phyloP scores from a whole-genome alignment of 257 asterid genomes.

The Nicotiana obtusifolia region DNA sequence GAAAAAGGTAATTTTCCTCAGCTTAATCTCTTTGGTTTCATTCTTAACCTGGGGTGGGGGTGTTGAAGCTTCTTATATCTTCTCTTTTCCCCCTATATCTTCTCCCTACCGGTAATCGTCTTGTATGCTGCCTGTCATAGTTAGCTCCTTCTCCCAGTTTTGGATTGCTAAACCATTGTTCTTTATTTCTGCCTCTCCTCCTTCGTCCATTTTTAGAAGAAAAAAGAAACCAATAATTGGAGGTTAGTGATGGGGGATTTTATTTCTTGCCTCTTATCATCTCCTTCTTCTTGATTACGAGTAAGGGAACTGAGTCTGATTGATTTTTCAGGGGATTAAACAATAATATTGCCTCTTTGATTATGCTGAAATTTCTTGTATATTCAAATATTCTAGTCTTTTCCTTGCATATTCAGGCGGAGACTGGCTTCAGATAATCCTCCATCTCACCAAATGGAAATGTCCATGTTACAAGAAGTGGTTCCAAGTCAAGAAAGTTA shows the following conservation, averaged over 20 bases:
- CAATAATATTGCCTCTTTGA: background rate
- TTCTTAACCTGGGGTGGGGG: background rate
- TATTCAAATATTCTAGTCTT: background rate
- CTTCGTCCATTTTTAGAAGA: background rate
- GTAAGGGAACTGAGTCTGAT: background rate
- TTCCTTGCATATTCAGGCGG: slow-evolving; percentile 34
- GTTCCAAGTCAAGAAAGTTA: slow-evolving; percentile 69
- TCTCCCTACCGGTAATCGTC: background rate
- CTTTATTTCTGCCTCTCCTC: background rate
- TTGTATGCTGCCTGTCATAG: background rate
- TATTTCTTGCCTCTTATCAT: background rate
- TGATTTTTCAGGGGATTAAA: background rate
- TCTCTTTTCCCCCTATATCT: background rate
- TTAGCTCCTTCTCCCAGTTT: background rate
- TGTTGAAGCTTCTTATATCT: background rate
- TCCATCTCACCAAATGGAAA: slow-evolving; percentile 49
- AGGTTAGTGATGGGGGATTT: background rate
- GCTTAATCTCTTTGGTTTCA: background rate
- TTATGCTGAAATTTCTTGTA: background rate
- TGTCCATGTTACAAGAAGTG: slow-evolving; percentile 66
- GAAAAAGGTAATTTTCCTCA: background rate
- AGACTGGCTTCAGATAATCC: slow-evolving; percentile 48
- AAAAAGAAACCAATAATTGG: background rate
- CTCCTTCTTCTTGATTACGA: background rate
- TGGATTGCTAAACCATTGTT: background rate